Conservation (phyloP, 1,284 basidiomycete genomes). For the Fomitopsis pinicola region DNA sequence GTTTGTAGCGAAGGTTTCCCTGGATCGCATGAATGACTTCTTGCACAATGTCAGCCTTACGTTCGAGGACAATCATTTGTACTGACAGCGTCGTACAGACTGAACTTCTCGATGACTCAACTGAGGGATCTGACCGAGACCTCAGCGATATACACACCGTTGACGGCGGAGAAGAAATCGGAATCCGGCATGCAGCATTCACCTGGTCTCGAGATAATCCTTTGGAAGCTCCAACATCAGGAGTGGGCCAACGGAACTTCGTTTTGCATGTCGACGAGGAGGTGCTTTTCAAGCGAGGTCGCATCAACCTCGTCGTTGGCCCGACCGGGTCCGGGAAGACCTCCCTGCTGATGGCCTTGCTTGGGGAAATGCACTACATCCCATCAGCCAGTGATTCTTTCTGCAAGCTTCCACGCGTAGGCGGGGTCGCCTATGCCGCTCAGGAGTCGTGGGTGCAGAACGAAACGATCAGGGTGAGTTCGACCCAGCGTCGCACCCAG, state of each 20-base stretch:
- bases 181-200: slow-evolving; percentile 35
- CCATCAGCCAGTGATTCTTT: slow-evolving; percentile 46
- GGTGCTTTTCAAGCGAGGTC: slow-evolving; percentile 49
- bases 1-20: slow-evolving; percentile 34
- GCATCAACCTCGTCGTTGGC: slow-evolving; percentile 60
- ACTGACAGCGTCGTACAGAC: slow-evolving; percentile 25
- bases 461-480: slow-evolving; percentile 35
- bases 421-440: slow-evolving; percentile 66
- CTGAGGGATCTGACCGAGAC: slow-evolving; percentile 10
- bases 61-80: background rate
- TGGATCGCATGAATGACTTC: slow-evolving; percentile 42
- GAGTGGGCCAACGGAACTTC: slow-evolving; percentile 32
- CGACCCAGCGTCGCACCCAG: background rate
- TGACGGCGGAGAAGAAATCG: slow-evolving; percentile 21
- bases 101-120: slow-evolving; percentile 42
- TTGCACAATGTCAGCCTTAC: slow-evolving; percentile 29
- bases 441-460: slow-evolving; percentile 74
- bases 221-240: slow-evolving; percentile 19
- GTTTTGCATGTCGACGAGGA: slow-evolving; percentile 44
- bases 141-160: background rate
- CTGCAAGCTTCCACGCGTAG: slow-evolving; percentile 57
- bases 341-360: slow-evolving; percentile 46
- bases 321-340: slow-evolving; percentile 53
- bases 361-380: slow-evolving; percentile 59
- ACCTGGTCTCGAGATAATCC: slow-evolving; percentile 28